Evolutionary conservation across 2,329 filamentous ascomycete species (phyloP).

Genomic region (Clonostachys byssicola): DNA sequence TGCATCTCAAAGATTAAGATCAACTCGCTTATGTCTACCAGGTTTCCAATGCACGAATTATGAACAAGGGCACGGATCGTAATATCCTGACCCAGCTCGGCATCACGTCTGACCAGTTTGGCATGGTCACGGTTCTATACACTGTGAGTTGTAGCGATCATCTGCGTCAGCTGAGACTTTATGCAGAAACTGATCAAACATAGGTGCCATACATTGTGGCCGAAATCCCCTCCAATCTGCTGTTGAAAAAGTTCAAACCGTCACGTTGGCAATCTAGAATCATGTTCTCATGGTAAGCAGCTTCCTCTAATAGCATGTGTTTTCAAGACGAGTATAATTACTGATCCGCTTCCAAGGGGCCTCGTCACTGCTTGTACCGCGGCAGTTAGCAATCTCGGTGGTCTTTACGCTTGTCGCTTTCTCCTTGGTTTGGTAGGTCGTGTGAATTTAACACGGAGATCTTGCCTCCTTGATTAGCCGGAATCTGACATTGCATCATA

Average conservation of each 20-base stretch:
- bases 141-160: slow-evolving; percentile 20
- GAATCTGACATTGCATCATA: slow-evolving; percentile 2
- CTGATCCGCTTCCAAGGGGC: neutral
- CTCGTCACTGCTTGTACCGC: neutral
- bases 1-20: slow-evolving; percentile 26
- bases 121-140: slow-evolving; percentile 29
- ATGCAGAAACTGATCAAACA: neutral
- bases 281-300: slow-evolving; percentile 31
- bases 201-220: slow-evolving; percentile 30
- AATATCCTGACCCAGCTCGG: slow-evolving; percentile 35
- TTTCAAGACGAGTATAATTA: neutral
- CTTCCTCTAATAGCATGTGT: slow-evolving; percentile 11
- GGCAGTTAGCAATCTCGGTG: slow-evolving; percentile 26
- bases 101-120: slow-evolving; percentile 32
- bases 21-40: slow-evolving; percentile 31
- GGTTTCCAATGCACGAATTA: slow-evolving; percentile 35
- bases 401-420: slow-evolving; percentile 28
- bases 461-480: too few species aligned
- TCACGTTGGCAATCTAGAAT: slow-evolving; percentile 33
- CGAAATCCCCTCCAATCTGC: slow-evolving; percentile 32
- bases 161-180: neutral
- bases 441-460: neutral
- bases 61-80: slow-evolving; percentile 30
- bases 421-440: slow-evolving; percentile 17
- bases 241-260: slow-evolving; percentile 30